These are phyloP conservation scores for Tuber umbilicatum DNA, from an alignment of 495 filamentous ascomycete species.

Conservation along the genomic window DNA sequence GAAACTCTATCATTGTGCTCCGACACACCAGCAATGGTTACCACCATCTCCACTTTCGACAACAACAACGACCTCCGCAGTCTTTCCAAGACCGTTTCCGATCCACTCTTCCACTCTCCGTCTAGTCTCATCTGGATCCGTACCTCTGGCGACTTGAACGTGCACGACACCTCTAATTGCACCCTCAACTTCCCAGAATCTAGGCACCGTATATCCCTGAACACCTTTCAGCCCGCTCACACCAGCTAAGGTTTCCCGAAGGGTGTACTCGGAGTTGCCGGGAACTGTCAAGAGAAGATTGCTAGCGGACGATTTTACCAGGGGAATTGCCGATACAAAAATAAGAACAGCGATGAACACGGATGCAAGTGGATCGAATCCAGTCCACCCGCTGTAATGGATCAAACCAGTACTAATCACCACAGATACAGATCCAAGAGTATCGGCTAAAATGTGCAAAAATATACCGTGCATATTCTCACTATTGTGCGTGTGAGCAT, in stretches of 20 bases:
- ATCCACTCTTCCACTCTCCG: conserved; percentile 55
- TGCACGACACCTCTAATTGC: conserved; percentile 62
- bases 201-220: conserved; percentile 74
- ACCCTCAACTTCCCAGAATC: conserved; percentile 89
- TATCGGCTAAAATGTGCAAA: conserved; percentile 90
- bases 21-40: conserved; percentile 64
- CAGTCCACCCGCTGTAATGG: conserved; percentile 76
- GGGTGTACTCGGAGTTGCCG: conserved; percentile 76
- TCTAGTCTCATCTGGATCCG: conserved; percentile 70
- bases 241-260: conserved; percentile 77
- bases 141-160: conserved; percentile 61
- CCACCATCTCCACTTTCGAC: conserved; percentile 68
- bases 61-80: conserved; percentile 63
- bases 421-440: conserved; percentile 86
- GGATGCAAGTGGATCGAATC: conserved; percentile 93
- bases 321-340: conserved; percentile 75
- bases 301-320: conserved; percentile 77
- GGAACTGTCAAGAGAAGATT: conserved; percentile 77
- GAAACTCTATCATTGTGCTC: background rate
- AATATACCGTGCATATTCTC: conserved; percentile 99
- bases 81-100: conserved; percentile 51
- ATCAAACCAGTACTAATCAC: conserved; percentile 86
- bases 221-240: conserved; percentile 79
- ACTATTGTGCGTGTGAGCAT: conserved; percentile 64
- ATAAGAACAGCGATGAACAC: conserved; percentile 91